Evolutionary conservation across 306 rosid genomes (phyloP), one percentile per base, ranked within the genome.

Genomic region (Chamaecrista fasciculata): DNA sequence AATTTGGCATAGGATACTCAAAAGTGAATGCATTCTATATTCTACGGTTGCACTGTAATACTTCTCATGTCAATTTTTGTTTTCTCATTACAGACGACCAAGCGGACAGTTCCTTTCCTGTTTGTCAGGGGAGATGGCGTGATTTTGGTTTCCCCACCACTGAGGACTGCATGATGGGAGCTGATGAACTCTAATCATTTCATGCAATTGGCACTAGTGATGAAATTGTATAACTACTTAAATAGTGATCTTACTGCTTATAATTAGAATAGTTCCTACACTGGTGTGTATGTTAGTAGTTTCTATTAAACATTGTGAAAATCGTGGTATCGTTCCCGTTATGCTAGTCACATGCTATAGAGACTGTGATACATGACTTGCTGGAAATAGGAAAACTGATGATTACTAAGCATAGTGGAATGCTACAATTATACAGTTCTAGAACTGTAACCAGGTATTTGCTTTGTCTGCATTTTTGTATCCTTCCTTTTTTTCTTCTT

Each of bases 51-150:
- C 11, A 2, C 5, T 21, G 18, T 11, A 28, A 37, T 67, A 6
- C 19, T 37, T 71, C 37, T 14, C 46, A 37, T 28, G 26, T 69
- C n/a, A 58, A 76, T 40, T 31, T 62, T 60, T 28, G 59, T 74
- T 63, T 56, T 66, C 66, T 42, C 62, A 46, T 84, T 76, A 56
- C 96, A 95, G 99, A 87, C 99, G 57, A 91, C 97, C 21, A 87
- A 49, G 88, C 82, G 99, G 23, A 91, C 86, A 0, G 92, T 95
- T 66, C 99, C 99, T 4, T 95, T 89, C 83, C 95, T 95, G 58
- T 95, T 95, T 77, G 97, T 95, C 11, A 89, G 99, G 84, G 99
- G 99, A 62, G 97, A 95, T 63, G 99, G 99, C 33, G 99, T 95
- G 66, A 95, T 95, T 73, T 86, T 95, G 72, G 99, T 95, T 75